A percentile compares a stretch with the other conserved stretches of the same genome.
These are phyloP conservation scores for Trichoderma semiorbis DNA, from an alignment of 2,329 filamentous ascomycete species.

Conservation along the genomic window DNA sequence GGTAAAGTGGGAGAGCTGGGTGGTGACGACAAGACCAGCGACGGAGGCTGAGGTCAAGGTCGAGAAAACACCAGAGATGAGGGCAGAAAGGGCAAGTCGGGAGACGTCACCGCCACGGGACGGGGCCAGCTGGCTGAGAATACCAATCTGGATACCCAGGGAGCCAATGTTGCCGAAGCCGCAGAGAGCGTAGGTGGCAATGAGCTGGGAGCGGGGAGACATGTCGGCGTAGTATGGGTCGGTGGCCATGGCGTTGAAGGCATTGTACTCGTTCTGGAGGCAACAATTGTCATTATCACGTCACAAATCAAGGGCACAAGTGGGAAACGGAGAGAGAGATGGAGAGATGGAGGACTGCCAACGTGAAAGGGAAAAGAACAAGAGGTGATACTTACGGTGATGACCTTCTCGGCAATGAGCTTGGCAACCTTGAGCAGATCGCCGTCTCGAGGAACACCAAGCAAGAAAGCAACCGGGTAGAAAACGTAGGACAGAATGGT, in stretches of 20 bases:
- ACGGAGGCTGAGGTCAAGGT: conserved; percentile 77
- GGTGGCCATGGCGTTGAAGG: conserved; percentile 56
- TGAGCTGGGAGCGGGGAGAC: conserved; percentile 68
- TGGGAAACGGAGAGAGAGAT: neutral
- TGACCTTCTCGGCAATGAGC: conserved; percentile 80
- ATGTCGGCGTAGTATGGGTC: conserved; percentile 58
- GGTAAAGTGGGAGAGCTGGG: conserved; percentile 33
- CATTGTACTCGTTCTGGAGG: conserved; percentile 70
- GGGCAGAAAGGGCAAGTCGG: conserved; percentile 69
- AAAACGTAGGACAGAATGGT: conserved; percentile 73
- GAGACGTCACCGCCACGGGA: conserved; percentile 71
- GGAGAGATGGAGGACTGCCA: neutral
- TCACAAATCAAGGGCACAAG: neutral
- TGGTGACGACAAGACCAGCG: conserved; percentile 69
- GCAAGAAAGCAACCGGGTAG: conserved; percentile 75
- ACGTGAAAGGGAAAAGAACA: neutral
- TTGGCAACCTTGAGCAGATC: conserved; percentile 69
- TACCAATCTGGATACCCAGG: conserved; percentile 85
- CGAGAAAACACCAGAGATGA: conserved; percentile 73
- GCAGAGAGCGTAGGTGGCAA: conserved; percentile 83
- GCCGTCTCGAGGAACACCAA: conserved; percentile 65
- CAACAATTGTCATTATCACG: conserved; percentile 5
- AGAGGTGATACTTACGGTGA: conserved; percentile 51
- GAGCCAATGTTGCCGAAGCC: conserved; percentile 84
- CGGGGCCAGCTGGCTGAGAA: conserved; percentile 77